Base-by-base conservation (phyloP, 345 rosid genomes). In the Eucalyptus decipiens region DNA sequence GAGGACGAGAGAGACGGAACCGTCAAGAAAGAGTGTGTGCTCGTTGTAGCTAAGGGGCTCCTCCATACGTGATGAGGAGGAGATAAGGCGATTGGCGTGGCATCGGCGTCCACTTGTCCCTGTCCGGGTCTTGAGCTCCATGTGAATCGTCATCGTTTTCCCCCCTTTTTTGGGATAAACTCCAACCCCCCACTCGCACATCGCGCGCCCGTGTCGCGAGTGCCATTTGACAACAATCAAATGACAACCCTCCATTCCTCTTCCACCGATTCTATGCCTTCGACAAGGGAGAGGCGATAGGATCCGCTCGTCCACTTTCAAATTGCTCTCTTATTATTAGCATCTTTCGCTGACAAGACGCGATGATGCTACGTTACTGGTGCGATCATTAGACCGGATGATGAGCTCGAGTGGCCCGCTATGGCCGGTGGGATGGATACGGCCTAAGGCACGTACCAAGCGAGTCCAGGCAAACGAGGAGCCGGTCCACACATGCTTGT, bases 11-110 rank as follows among this genome's bases (percentile, higher is more conserved):
- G 14, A 56, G n/a, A 83, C 17, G 40, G 87, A 85, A 8, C 50
- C 5, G 40, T 86, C 45, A 54, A 50, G 86, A 88, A 65, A 56
- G 13, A 18, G 13, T 56, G 37, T 10, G 50, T 62, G 37, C 87
- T 48, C 81, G 21, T 86, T 62, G 80, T 9, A 9, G 80, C 80
- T 80, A 86, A 89, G 88, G 87, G 47, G 65, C 34, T 37, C 45
- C 37, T 42, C 5, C 21, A 52, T 30, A 85, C 40, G 6, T 49
- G 91, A 90, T 43, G 89, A 91, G 88, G n/a, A n/a, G n/a, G 89
- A 88, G 93, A 94, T 90, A 90, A 93, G 94, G 89, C 85, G 89
- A 92, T 89, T 91, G 92, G 92, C 94, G 91, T 92, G 89, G 92
- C 93, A 88, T 90, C 47, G 91, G 92, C 52, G 89, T 91, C 92